Evolutionary conservation across 2,329 filamentous ascomycete species (phyloP).

Genomic region (Aureobasidium namibiae): DNA sequence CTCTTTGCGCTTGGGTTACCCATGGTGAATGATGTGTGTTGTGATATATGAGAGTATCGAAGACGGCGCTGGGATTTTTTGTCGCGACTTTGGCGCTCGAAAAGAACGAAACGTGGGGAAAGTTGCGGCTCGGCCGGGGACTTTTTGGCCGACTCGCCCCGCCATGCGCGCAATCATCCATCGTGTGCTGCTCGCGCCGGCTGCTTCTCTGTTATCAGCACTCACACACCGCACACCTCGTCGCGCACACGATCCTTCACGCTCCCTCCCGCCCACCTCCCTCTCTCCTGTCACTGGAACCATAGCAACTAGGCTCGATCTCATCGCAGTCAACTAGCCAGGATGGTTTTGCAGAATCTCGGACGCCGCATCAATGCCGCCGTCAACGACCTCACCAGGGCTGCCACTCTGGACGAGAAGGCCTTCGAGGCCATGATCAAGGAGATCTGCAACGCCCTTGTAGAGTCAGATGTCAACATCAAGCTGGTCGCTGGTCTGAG

Average conservation of each 20-base stretch:
- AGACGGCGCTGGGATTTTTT: slow-evolving; percentile 1
- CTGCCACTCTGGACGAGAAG: slow-evolving; percentile 95
- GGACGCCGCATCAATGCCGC: slow-evolving; percentile 97
- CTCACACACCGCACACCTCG: background rate
- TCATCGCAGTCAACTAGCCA: slow-evolving; percentile 16
- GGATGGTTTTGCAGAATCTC: slow-evolving; percentile 97
- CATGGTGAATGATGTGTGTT: slow-evolving; percentile 12
- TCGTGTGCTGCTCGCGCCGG: background rate
- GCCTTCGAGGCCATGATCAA: slow-evolving; percentile 98
- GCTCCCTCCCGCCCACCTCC: background rate
- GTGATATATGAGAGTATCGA: background rate
- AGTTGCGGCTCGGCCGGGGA: background rate
- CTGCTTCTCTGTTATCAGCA: background rate
- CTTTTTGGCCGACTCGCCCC: background rate
- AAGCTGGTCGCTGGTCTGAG: slow-evolving; percentile 83
- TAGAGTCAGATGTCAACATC: slow-evolving; percentile 96
- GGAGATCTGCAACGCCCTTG: slow-evolving; percentile 89
- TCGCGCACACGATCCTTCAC: background rate
- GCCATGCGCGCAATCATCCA: background rate
- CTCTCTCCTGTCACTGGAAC: background rate
- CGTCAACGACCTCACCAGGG: slow-evolving; percentile 84
- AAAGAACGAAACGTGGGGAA: background rate
- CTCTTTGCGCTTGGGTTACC: slow-evolving; percentile 34
- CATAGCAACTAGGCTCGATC: slow-evolving; percentile 9
- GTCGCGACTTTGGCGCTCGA: background rate